Percentiles rank a stretch among this genome's conserved stretches.
Conservation (phyloP, 192 early-diverging fungal genomes). For the Chytriomyces confervae region DNA sequence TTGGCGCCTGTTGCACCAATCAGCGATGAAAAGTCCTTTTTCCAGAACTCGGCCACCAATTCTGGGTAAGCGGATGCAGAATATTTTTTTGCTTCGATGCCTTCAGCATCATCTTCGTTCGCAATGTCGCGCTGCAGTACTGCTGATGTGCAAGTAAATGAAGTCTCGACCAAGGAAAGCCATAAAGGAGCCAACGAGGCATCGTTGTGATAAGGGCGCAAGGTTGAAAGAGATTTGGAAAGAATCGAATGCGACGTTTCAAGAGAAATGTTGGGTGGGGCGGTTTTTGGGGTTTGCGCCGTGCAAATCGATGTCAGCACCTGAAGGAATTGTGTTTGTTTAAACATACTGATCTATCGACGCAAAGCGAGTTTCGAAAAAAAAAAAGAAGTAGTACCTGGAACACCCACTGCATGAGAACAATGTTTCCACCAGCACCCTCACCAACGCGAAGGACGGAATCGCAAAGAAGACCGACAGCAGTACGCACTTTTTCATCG, state of each 20-base stretch:
- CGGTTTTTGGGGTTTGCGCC: neutral
- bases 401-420: constrained; percentile 79
- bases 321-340: neutral
- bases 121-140: constrained; percentile 35
- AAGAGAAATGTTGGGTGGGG: constrained; percentile 15
- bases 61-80: constrained; percentile 45
- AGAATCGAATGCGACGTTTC: constrained; percentile 15
- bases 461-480: constrained; percentile 63
- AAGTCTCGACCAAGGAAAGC: constrained; percentile 79
- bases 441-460: constrained; percentile 60
- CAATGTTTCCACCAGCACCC: constrained; percentile 79
- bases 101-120: constrained; percentile 24
- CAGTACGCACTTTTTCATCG: constrained; percentile 46
- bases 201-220: constrained; percentile 86
- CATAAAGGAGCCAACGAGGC: constrained; percentile 80
- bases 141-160: constrained; percentile 73
- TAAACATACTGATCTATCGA: too few species aligned
- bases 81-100: constrained; percentile 38
- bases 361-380: neutral
- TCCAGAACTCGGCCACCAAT: constrained; percentile 41
- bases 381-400: constrained; percentile 41
- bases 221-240: constrained; percentile 29
- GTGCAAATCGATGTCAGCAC: constrained; percentile 8
- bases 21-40: constrained; percentile 41
- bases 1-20: constrained; percentile 40